A percentile compares a stretch with the other conserved stretches of the same genome.
These are phyloP conservation scores for Kuraishia capsulata DNA, from an alignment of 805 yeast genomes.

Conservation along the genomic window DNA sequence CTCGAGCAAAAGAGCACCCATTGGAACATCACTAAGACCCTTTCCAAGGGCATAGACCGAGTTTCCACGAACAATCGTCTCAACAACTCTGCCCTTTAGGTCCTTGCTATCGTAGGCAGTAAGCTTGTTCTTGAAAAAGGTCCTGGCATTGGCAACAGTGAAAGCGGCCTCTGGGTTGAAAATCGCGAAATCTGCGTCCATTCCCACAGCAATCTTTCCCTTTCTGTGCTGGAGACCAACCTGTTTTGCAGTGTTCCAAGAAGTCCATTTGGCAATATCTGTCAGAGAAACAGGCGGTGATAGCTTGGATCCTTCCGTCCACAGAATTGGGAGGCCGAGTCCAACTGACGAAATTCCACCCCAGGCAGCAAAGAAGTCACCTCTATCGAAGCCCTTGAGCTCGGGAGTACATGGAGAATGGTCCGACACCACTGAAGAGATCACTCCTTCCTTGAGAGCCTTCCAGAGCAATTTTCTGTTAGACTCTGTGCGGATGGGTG, in stretches of 20 bases:
- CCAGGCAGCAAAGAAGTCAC: conserved; percentile 92
- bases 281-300: conserved; percentile 39
- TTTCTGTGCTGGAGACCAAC: conserved; percentile 67
- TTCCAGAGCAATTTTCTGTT: conserved; percentile 73
- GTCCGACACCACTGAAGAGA: conserved; percentile 85
- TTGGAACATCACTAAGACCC: conserved; percentile 48
- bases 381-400: conserved; percentile 68
- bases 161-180: conserved; percentile 58
- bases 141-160: conserved; percentile 41
- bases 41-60: conserved; percentile 47
- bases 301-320: conserved; percentile 61
- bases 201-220: conserved; percentile 66
- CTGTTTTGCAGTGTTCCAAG: conserved; percentile 75
- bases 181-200: conserved; percentile 82
- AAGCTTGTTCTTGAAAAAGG: conserved; percentile 75
- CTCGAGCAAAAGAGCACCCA: conserved; percentile 54
- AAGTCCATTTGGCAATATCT: conserved; percentile 75
- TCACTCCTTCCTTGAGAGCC: conserved; percentile 56
- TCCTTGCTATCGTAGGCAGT: conserved; percentile 76
- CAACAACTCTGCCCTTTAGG: conserved; percentile 65
- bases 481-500: conserved; percentile 75
- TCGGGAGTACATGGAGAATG: conserved; percentile 96
- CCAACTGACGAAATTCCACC: conserved; percentile 95
- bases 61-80: conserved; percentile 73
- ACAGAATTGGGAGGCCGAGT: conserved; percentile 73